Evolutionary conservation across 2,329 filamentous ascomycete genomes (phyloP).

Genomic region (Cladophialophora exuberans): DNA sequence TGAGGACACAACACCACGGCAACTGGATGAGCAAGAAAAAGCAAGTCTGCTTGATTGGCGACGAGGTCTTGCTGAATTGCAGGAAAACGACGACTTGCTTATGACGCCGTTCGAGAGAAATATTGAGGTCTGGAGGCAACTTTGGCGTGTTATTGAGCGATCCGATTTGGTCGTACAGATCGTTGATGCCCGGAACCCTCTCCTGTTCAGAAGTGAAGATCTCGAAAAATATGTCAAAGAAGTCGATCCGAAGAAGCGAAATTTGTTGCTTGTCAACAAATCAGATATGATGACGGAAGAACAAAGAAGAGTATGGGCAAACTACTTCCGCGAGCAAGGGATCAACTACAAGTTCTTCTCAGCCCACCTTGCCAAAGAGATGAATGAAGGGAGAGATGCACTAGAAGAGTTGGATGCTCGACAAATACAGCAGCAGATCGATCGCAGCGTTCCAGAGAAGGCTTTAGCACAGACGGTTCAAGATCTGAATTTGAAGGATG

Average conservation of each 20-base stretch:
- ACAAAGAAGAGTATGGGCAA: conserved; percentile 82
- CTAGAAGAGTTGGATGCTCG: conserved; percentile 53
- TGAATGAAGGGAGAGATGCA: conserved; percentile 71
- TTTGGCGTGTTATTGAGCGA: conserved; percentile 97
- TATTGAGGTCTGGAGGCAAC: conserved; percentile 93
- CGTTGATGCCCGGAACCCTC: conserved; percentile 91
- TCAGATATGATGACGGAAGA: conserved; percentile 95
- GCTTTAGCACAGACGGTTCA: conserved; percentile 28
- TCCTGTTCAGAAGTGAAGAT: conserved; percentile 93
- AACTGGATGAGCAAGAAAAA: conserved; percentile 78
- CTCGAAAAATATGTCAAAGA: conserved; percentile 93
- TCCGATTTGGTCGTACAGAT: conserved; percentile 97
- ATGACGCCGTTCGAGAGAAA: conserved; percentile 99
- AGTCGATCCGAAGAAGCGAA: conserved; percentile 83
- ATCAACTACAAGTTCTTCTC: conserved; percentile 98
- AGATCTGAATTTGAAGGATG: conserved; percentile 31
- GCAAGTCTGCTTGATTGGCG: conserved; percentile 86
- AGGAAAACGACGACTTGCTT: conserved; percentile 90
- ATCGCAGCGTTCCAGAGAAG: conserved; percentile 28
- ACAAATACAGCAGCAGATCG: conserved; percentile 29
- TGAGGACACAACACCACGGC: conserved; percentile 75
- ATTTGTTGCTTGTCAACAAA: conserved; percentile 94
- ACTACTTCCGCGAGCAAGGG: conserved; percentile 76
- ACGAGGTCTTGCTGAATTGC: conserved; percentile 84
- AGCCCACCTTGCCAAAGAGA: conserved; percentile 85